Evolutionary conservation across 441 rosid genomes (phyloP).

Genomic region (Populus hybrid): DNA sequence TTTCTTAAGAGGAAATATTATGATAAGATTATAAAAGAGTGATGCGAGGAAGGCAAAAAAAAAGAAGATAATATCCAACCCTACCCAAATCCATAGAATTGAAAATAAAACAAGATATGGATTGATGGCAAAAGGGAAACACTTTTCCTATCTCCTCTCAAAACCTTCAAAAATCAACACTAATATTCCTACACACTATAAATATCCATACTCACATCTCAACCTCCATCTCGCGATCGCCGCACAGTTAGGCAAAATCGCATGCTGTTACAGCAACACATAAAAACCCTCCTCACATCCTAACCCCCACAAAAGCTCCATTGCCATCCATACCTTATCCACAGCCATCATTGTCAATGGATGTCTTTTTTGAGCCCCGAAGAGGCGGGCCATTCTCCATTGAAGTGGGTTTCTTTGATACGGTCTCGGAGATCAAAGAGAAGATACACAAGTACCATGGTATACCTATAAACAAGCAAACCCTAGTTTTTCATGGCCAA

Average conservation of each 20-base stretch:
- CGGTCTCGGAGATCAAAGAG: constrained; percentile 73
- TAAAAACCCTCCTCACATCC: neutral
- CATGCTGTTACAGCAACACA: constrained; percentile 24
- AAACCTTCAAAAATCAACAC: too few species aligned
- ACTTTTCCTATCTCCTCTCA: too few species aligned
- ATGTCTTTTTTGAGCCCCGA: constrained; percentile 54
- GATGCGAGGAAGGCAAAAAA: neutral
- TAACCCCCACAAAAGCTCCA: neutral
- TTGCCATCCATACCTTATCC: neutral
- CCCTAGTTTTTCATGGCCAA: constrained; percentile 57
- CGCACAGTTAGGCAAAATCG: constrained; percentile 18
- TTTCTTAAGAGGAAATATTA: neutral
- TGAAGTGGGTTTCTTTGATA: constrained; percentile 67
- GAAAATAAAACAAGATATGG: too few species aligned
- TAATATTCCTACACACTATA: too few species aligned
- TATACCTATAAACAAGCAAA: constrained; percentile 56
- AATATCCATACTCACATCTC: neutral
- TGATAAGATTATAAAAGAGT: neutral
- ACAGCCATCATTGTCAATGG: constrained; percentile 37
- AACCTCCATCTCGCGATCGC: constrained; percentile 22
- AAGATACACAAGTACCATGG: constrained; percentile 63
- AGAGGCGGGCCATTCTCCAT: constrained; percentile 55
- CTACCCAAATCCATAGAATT: neutral
- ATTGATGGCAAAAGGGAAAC: too few species aligned
- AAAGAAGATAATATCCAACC: neutral